Conservation (phyloP, 2,329 filamentous ascomycete species). For the Aaosphaeria pasadenensis region DNA sequence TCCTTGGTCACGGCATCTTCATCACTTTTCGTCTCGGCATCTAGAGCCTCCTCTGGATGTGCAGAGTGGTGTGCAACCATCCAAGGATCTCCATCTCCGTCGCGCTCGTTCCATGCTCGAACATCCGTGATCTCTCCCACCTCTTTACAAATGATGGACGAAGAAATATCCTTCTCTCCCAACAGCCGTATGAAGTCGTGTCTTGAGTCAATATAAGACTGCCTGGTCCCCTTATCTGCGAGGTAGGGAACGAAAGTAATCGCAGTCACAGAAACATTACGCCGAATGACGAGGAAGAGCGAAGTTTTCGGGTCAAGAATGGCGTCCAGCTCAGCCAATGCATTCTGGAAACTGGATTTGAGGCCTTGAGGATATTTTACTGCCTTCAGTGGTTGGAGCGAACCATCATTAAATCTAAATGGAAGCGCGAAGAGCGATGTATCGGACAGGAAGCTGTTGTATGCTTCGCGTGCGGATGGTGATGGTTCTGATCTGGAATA, state of each 20-base stretch:
- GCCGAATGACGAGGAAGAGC: constrained; percentile 19
- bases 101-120: constrained; percentile 20
- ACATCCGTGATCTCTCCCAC: constrained; percentile 21
- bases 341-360: constrained; percentile 6
- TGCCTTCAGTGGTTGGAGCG: constrained; percentile 2
- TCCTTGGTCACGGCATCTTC: constrained; percentile 7
- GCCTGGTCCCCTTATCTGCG: constrained; percentile 7
- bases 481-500: constrained; percentile 1
- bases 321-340: constrained; percentile 15
- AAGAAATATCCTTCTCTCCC: constrained; percentile 11
- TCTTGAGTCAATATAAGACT: constrained; percentile 10
- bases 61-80: too few relatives aligned
- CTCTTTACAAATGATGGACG: constrained; percentile 25
- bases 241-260: constrained; percentile 25
- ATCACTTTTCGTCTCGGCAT: too few relatives aligned
- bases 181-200: constrained; percentile 10
- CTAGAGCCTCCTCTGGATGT: background rate
- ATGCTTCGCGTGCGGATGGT: constrained; percentile 3
- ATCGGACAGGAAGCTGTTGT: constrained; percentile 9
- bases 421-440: constrained; percentile 8
- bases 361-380: constrained; percentile 3
- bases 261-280: constrained; percentile 7
- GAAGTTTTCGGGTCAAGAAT: constrained; percentile 11
- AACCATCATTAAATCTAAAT: constrained; percentile 1
- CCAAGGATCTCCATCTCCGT: background rate